phyloP scores from a whole-genome alignment of 495 filamentous ascomycete genomes.

The Penicillium diatomitis region DNA sequence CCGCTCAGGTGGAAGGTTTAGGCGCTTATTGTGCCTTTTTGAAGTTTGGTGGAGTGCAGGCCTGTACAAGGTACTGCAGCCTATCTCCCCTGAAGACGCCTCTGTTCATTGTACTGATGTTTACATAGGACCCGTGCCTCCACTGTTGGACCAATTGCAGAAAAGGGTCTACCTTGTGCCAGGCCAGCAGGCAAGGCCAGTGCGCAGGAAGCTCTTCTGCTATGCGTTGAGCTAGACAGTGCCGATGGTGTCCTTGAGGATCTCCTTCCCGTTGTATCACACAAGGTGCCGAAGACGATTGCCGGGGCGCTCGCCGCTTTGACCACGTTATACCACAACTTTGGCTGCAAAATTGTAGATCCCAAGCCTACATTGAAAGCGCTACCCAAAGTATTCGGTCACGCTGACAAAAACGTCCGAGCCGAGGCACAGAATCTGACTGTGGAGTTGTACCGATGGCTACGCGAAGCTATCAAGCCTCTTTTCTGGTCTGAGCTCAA shows the following conservation, averaged over 20 bases:
- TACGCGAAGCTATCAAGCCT: slow-evolving; percentile 95
- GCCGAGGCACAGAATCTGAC: slow-evolving; percentile 87
- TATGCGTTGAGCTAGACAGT: slow-evolving; percentile 86
- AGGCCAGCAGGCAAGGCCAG: slow-evolving; percentile 81
- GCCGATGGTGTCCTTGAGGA: slow-evolving; percentile 84
- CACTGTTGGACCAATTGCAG: slow-evolving; percentile 69
- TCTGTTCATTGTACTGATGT: neutral
- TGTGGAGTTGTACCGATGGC: slow-evolving; percentile 94
- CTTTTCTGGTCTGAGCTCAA: slow-evolving; percentile 96
- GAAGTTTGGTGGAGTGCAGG: slow-evolving; percentile 72
- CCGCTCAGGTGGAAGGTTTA: slow-evolving; percentile 90
- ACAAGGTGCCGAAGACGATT: slow-evolving; percentile 92
- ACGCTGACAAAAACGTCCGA: slow-evolving; percentile 97
- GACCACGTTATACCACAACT: slow-evolving; percentile 79
- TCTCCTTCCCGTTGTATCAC: slow-evolving; percentile 70
- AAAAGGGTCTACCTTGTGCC: slow-evolving; percentile 85
- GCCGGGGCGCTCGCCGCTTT: slow-evolving; percentile 75
- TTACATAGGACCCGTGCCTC: slow-evolving; percentile 56
- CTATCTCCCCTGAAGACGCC: neutral
- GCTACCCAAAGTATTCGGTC: slow-evolving; percentile 84
- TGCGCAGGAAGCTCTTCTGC: slow-evolving; percentile 74
- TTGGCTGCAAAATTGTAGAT: slow-evolving; percentile 91
- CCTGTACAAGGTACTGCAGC: slow-evolving; percentile 53
- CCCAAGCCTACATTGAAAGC: slow-evolving; percentile 91
- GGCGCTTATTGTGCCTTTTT: slow-evolving; percentile 80